Evolutionary conservation across 2,329 filamentous ascomycete species (phyloP).

Genomic region (Alternaria sp.): DNA sequence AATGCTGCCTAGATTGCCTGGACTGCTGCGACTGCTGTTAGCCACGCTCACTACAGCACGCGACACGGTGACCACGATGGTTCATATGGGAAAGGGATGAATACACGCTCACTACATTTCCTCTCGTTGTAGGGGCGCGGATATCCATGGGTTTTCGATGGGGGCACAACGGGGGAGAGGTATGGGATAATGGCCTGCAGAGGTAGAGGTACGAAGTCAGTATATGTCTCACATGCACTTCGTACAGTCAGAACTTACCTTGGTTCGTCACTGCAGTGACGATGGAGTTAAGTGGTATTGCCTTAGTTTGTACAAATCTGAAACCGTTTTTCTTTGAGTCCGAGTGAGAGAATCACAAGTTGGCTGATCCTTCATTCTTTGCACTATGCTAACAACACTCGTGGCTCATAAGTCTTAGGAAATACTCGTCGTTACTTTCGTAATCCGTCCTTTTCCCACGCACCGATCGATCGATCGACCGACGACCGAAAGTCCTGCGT

Average conservation of each 20-base stretch:
- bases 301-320: not conserved
- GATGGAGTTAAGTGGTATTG: not conserved
- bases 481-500: not conserved
- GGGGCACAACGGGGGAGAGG: not conserved
- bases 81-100: not conserved
- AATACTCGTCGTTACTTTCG: not conserved
- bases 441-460: not conserved
- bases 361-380: constrained; percentile 7
- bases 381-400: constrained; percentile 15
- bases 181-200: not conserved
- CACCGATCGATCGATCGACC: not conserved
- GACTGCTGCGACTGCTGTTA: constrained; percentile 37
- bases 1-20: constrained; percentile 43
- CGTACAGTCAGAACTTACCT: too few relatives aligned
- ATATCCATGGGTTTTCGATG: not conserved
- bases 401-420: not conserved
- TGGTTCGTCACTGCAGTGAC: not conserved
- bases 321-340: not conserved
- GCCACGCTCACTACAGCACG: not conserved
- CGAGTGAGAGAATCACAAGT: constrained; percentile 15
- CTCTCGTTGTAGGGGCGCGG: not conserved
- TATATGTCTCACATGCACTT: too few relatives aligned
- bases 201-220: too few relatives aligned
- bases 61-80: not conserved
- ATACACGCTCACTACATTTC: not conserved